Conservation (phyloP, 2,329 filamentous ascomycete species). For the Lizonia empirigonia region DNA sequence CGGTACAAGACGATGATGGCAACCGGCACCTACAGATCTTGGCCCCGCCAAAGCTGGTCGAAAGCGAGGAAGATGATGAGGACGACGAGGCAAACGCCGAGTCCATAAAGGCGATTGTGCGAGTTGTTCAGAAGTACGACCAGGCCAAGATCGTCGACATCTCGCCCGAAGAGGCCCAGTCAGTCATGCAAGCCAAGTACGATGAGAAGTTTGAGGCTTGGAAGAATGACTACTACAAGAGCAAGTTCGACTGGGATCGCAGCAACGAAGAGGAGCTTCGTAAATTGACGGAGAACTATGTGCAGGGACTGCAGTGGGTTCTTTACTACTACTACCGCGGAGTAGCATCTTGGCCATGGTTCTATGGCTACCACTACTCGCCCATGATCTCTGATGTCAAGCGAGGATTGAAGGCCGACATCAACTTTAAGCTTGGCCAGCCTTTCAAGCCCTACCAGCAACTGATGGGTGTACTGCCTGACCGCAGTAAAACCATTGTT, state of each 20-base stretch:
- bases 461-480: conserved; percentile 96
- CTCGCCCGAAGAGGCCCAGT: conserved; percentile 77
- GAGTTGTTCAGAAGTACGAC: conserved; percentile 89
- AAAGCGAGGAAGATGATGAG: conserved; percentile 63
- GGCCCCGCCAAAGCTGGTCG: conserved; percentile 59
- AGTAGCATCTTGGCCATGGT: conserved; percentile 98
- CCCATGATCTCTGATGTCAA: conserved; percentile 96
- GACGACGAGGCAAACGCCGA: conserved; percentile 80
- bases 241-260: conserved; percentile 88
- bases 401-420: conserved; percentile 82
- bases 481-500: conserved; percentile 96
- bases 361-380: conserved; percentile 94
- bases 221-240: conserved; percentile 92
- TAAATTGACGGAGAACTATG: conserved; percentile 91
- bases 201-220: conserved; percentile 87
- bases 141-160: conserved; percentile 84
- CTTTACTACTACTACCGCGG: conserved; percentile 97
- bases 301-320: conserved; percentile 97
- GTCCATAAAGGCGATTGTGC: conserved; percentile 77
- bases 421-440: conserved; percentile 92
- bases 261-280: conserved; percentile 80
- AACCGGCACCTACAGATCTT: conserved; percentile 69
- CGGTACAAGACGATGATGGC: conserved; percentile 66
- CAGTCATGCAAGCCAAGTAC: conserved; percentile 81
- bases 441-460: conserved; percentile 96